These are phyloP conservation scores for Circinella umbellata DNA, from an alignment of 371 early-diverging fungal species.

Conservation along the genomic window DNA sequence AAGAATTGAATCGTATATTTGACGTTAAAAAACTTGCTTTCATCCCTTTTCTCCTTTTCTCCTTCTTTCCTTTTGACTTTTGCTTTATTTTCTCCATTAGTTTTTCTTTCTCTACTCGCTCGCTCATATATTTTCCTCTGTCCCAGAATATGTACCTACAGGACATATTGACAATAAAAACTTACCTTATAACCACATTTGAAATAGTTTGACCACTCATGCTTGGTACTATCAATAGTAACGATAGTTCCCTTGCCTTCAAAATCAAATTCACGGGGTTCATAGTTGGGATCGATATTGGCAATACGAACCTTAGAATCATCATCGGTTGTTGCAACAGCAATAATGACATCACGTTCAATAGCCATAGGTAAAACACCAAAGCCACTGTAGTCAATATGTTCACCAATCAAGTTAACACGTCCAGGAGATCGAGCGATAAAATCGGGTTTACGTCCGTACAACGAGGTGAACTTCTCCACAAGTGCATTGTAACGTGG, in stretches of 20 bases:
- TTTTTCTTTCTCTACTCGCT: neutral
- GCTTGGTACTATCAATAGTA: conserved; percentile 67
- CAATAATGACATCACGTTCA: conserved; percentile 84
- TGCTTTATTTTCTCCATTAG: no score
- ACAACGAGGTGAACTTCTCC: conserved; percentile 61
- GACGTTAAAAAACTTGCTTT: neutral
- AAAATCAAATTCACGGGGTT: conserved; percentile 64
- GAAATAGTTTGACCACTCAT: conserved; percentile 90
- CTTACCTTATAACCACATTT: conserved; percentile 82
- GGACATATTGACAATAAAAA: neutral
- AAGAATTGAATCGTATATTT: neutral
- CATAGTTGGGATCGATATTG: conserved; percentile 70
- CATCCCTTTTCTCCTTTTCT: no score
- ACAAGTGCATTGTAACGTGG: conserved; percentile 63
- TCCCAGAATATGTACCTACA: neutral
- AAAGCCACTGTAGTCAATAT: conserved; percentile 95
- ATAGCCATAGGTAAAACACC: conserved; percentile 97
- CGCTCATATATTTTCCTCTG: neutral
- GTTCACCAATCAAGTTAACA: conserved; percentile 96
- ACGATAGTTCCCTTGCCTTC: conserved; percentile 58
- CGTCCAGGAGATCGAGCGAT: conserved; percentile 91
- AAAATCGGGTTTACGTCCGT: conserved; percentile 75
- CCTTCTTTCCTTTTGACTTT: no score
- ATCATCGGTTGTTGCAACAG: conserved; percentile 61
- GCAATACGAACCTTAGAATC: conserved; percentile 62